phyloP scores from a whole-genome alignment of 768 basidiomycete species.

The Suillus ampliporus region DNA sequence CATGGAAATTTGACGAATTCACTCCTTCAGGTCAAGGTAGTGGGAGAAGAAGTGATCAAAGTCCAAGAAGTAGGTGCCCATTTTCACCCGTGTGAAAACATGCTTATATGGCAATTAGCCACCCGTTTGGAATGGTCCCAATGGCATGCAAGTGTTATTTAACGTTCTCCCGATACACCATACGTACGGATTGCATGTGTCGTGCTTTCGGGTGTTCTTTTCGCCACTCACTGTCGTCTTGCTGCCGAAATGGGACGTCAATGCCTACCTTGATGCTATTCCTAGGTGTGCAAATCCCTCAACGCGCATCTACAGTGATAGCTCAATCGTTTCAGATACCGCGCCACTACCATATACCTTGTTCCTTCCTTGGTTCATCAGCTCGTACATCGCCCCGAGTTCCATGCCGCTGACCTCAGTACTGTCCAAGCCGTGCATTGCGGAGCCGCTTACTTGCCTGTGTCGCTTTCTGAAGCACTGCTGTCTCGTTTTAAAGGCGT shows the following conservation, averaged over 20 bases:
- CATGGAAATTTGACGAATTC: constrained; percentile 65
- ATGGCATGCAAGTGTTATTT: constrained; percentile 53
- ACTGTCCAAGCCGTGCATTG: constrained; percentile 48
- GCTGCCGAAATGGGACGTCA: constrained; percentile 64
- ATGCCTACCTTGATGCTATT: constrained; percentile 56
- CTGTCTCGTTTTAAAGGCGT: constrained; percentile 41
- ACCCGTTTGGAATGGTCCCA: constrained; percentile 45
- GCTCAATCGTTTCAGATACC: constrained; percentile 48
- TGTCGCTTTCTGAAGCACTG: constrained; percentile 52
- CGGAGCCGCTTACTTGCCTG: constrained; percentile 74
- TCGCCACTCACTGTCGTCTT: constrained; percentile 55
- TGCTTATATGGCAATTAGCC: constrained; percentile 35
- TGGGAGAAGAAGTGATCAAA: constrained; percentile 35
- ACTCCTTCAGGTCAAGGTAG: constrained; percentile 43
- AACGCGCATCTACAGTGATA: not conserved
- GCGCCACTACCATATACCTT: constrained; percentile 52
- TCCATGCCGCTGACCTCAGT: constrained; percentile 57
- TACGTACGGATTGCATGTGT: constrained; percentile 61
- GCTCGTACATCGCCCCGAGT: constrained; percentile 57
- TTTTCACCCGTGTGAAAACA: not conserved
- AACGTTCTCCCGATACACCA: constrained; percentile 75
- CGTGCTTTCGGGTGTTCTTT: constrained; percentile 54
- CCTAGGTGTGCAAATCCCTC: constrained; percentile 53
- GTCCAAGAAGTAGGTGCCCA: constrained; percentile 45
- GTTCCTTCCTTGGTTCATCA: constrained; percentile 73